Evolutionary conservation across 176 grass and related monocot species (phyloP).

Genomic region (Eragrostis nindensis): DNA sequence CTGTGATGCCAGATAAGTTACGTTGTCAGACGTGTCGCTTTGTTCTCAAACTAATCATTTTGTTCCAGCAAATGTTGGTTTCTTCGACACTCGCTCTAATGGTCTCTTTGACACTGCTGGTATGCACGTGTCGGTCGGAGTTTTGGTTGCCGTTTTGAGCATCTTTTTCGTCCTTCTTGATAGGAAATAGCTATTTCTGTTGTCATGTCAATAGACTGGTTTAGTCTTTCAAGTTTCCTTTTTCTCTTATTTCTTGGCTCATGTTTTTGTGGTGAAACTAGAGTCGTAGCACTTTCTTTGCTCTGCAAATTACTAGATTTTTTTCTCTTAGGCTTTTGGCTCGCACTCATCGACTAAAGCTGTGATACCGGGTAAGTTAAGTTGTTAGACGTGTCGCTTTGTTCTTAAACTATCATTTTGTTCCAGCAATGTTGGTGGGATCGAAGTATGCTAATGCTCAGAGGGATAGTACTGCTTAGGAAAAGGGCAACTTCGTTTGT

Average conservation of each 20-base stretch:
- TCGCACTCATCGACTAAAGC: neutral
- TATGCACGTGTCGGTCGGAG: neutral
- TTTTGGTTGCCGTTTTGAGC: neutral
- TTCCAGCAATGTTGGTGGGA: conserved; percentile 6
- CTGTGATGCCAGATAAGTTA: too few relatives aligned
- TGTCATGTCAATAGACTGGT: neutral
- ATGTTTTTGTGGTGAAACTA: neutral
- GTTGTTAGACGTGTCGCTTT: neutral
- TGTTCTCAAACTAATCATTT: too few relatives aligned
- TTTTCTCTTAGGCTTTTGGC: neutral
- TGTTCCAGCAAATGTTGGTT: too few relatives aligned
- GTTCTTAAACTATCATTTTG: conserved; percentile 14
- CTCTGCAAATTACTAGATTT: neutral
- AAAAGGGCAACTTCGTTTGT: neutral
- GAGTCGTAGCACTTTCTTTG: neutral
- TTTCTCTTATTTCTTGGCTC: too few relatives aligned
- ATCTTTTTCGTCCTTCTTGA: neutral
- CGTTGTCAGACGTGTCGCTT: too few relatives aligned
- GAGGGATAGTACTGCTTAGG: neutral
- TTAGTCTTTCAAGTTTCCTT: too few relatives aligned
- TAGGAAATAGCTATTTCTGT: neutral
- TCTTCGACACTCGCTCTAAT: neutral
- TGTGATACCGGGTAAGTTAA: neutral
- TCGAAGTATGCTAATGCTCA: neutral
- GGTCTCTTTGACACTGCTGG: neutral